Evolutionary conservation across 768 basidiomycete genomes (phyloP).

Genomic region (Boletus fagicola): DNA sequence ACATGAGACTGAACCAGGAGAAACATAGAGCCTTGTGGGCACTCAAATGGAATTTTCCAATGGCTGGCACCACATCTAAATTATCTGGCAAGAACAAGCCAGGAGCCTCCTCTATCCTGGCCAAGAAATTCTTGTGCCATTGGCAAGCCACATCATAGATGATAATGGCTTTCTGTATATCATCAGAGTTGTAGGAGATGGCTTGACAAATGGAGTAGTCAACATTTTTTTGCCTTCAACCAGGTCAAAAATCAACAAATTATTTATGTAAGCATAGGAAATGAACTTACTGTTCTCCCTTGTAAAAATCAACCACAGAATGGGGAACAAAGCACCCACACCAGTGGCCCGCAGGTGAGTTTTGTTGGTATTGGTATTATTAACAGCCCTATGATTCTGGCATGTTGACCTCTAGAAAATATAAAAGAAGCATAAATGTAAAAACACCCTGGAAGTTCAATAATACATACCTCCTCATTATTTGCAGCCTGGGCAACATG

Average conservation of each 20-base stretch:
- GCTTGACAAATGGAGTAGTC: slow-evolving; percentile 28
- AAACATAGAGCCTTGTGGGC: slow-evolving; percentile 20
- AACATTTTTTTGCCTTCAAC: slow-evolving; percentile 24
- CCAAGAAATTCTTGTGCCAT: slow-evolving; percentile 7
- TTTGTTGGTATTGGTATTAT: neutral
- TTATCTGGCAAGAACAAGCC: neutral
- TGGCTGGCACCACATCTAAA: slow-evolving; percentile 10
- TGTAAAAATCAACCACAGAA: slow-evolving; percentile 32
- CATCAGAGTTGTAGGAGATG: slow-evolving; percentile 4
- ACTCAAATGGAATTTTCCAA: slow-evolving; percentile 34
- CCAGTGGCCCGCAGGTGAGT: neutral
- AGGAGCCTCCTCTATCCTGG: no score
- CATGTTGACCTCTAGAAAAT: neutral
- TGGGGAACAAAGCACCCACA: slow-evolving; percentile 24
- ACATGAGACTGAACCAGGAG: slow-evolving; percentile 16
- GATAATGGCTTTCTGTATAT: slow-evolving; percentile 3
- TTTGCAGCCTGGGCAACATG: neutral
- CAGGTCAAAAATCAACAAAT: neutral
- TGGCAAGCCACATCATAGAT: slow-evolving; percentile 35
- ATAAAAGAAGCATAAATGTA: no score
- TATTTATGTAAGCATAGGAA: no score
- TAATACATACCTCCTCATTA: no score
- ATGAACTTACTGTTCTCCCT: slow-evolving; percentile 20
- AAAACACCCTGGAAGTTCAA: no score
- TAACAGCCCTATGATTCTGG: neutral